Conservation (phyloP, 305 asterid species). For the Fraxinus sp. region DNA sequence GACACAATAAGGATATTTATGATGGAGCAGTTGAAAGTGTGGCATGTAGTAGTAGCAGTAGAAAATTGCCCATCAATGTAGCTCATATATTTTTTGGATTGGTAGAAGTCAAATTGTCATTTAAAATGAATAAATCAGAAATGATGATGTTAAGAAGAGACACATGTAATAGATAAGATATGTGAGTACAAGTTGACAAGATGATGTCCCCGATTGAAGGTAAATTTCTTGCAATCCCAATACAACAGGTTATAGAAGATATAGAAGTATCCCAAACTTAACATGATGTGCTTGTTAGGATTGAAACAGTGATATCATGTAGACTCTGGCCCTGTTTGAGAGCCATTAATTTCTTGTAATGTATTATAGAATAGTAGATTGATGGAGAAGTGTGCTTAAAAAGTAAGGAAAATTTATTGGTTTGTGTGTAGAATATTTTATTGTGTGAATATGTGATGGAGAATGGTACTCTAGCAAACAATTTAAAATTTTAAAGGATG, state of each 20-base stretch:
- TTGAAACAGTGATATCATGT: not conserved
- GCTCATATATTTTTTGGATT: not conserved
- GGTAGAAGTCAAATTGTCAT: not conserved
- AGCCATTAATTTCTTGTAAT: too few relatives aligned
- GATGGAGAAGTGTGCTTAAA: too few relatives aligned
- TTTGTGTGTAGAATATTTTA: too few relatives aligned
- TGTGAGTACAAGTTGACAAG: not conserved
- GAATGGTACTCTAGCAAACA: too few relatives aligned
- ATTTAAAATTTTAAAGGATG: too few relatives aligned
- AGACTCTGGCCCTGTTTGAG: not conserved
- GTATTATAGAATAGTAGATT: too few relatives aligned
- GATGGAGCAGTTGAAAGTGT: not conserved
- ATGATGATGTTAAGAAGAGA: not conserved
- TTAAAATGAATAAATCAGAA: not conserved
- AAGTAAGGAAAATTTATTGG: too few relatives aligned
- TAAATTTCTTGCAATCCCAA: not conserved
- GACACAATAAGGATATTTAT: not conserved
- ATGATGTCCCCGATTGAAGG: not conserved
- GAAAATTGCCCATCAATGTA: not conserved
- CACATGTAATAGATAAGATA: not conserved
- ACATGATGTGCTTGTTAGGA: not conserved
- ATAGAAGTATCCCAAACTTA: not conserved
- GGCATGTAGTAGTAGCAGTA: not conserved
- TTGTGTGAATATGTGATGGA: too few relatives aligned
- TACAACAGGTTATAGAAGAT: not conserved